Base-by-base conservation (phyloP, 2,329 filamentous ascomycete species). In the Ophiostoma himal-ulmi region DNA sequence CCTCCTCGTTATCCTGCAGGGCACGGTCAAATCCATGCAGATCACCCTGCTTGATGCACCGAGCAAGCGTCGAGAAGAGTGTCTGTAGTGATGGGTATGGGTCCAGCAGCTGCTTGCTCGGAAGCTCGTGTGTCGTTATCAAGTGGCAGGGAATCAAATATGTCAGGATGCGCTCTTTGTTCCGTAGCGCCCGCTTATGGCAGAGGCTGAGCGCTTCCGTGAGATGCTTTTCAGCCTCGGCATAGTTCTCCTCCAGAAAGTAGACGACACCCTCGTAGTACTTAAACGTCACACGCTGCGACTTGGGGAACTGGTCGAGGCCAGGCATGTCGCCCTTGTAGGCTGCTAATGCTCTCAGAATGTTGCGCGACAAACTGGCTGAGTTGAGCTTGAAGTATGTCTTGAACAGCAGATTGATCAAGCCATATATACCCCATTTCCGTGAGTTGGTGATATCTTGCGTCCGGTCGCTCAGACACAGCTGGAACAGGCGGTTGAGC, bases 371-470 rank as follows among this genome's bases (percentile, higher is more conserved):
- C 26, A 98, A 83, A n/a, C 88, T 89, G 71, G 96, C 90, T 44
- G 91, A 92, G 80, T 96, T 97, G 73, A 98, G 84, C 82, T 92
- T 96, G 83, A 99, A 99, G 79, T 98, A 97, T 1, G 94, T 98
- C 81, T 98, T 98, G 87, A 99, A 99, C 17, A 97, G 84, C 8
- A 99, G 85, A 77, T 97, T 98, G 77, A 94, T 93, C 74, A 94
- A 90, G 79, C 93, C 94, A 82, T 99, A 99, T 67, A 97, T 91
- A 7, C 93, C 96, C 95, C 95, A 99, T 86, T 98, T 99, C 70
- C 95, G 89, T 10, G 94, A 97, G 76, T 96, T 91, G 76, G 93
- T 89, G 64, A 97, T 83, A 17, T 75, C 75, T 20, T 72, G 69
- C 91, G 89, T 72, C 92, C 93, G 90, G 78, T 99, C 95, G 76